Percentiles rank a stretch among this genome's conserved stretches.
phyloP scores from a whole-genome alignment of 331 rosid species.

The Ulmus americana region DNA sequence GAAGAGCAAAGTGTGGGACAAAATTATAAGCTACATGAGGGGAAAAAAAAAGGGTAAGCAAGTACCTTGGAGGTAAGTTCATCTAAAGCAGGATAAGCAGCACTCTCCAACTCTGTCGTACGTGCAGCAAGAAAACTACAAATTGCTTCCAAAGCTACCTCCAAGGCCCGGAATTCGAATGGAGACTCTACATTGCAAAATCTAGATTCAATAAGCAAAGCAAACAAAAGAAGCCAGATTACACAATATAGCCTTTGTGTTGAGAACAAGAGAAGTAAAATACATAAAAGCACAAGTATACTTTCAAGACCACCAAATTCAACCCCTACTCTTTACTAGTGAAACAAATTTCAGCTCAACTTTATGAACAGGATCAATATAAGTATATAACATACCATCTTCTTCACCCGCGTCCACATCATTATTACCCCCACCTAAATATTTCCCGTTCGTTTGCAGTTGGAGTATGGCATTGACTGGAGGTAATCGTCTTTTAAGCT shows the following conservation, averaged over 20 bases:
- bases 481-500: slow-evolving; percentile 79
- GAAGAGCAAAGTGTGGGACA: not conserved
- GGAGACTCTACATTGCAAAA: slow-evolving; percentile 71
- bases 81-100: slow-evolving; percentile 94
- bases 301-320: not conserved
- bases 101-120: slow-evolving; percentile 82
- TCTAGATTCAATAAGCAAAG: slow-evolving; percentile 31
- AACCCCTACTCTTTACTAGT: not conserved
- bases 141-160: slow-evolving; percentile 93
- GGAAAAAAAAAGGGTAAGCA: slow-evolving; percentile 7
- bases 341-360: not conserved
- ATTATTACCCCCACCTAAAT: slow-evolving; percentile 37
- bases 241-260: not conserved
- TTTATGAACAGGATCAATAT: slow-evolving; percentile 6
- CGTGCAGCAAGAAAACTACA: slow-evolving; percentile 96
- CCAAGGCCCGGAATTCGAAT: slow-evolving; percentile 89
- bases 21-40: slow-evolving; percentile 10
- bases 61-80: slow-evolving; percentile 85
- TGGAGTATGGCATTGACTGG: slow-evolving; percentile 26
- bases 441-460: slow-evolving; percentile 37
- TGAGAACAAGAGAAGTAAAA: slow-evolving; percentile 4
- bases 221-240: slow-evolving; percentile 9
- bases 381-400: slow-evolving; percentile 52
- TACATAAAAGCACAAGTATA: slow-evolving; percentile 6
- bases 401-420: slow-evolving; percentile 68